Base-by-base conservation (phyloP, 2,329 filamentous ascomycete genomes). In the Calonectria multiphialidica region DNA sequence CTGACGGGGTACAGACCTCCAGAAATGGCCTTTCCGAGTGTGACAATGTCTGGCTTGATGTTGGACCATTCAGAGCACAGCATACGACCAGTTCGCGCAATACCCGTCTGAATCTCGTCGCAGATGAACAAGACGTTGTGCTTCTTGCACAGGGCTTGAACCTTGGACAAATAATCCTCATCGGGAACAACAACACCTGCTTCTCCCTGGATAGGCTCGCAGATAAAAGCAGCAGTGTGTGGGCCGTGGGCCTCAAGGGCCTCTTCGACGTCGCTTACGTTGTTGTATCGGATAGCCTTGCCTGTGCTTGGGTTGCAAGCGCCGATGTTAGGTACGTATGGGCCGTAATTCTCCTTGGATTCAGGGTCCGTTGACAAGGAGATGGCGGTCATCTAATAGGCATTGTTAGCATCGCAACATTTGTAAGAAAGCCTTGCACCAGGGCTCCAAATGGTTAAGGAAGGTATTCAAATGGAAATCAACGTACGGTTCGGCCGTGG, bases 1-100 rank as follows among this genome's bases (percentile, higher is more conserved):
- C 95, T 98, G 68, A 98, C 97, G 18, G 97, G 97, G 86, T 99
- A 99, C 93, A 98, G 97, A 84, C 97, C 97, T 75, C 97, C 97
- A 42, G 95, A 98, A 82, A 99, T 98, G 77, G 97, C 97, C 88
- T 98, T 99, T 81, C 97, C 97, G 37, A 99, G 92, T 57, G 97
- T 93, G 25, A 98, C 94, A 81, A 99, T 90, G 83, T 99, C 97
- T 47, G 96, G 96, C 88, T 96, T 97, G 88, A 98, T 95, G 78
- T 93, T 94, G 70, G 94, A 93, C 96, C 97, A 98, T 85, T 98
- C 92, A 81, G 94, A 93, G 88, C 95, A 98, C 66, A 98, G 91
- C 87, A 98, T 94, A 81, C 94, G 94, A 64, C 97, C 97, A 18
- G 97, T 99, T 75, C 97, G 93, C 67, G 95, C 97, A 82, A 98